Evolutionary conservation across 768 basidiomycete genomes (phyloP), one percentile per base, ranked within the genome.

Genomic region (Termitomyces sp.): DNA sequence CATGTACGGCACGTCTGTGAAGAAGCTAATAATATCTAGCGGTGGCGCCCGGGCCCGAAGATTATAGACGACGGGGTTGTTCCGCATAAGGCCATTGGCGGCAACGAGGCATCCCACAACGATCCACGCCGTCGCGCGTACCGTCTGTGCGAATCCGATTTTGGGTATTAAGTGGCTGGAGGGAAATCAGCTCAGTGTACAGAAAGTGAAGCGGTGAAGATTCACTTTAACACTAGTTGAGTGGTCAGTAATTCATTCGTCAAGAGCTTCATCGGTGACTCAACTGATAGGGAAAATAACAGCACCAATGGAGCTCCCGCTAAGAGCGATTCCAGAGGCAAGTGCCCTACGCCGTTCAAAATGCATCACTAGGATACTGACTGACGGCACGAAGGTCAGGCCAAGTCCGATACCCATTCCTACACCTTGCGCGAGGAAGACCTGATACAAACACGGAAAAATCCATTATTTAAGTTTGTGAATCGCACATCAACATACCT

Each of bases 321-420:
- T 71, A 1, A 74, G 66, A 23, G 72, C 72, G 42, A 83, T 63
- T 9, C 80, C 78, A 62, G 79, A 77, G 6, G 78, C 77, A 4
- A 77, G 59, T 4, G 77, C 65, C 25, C 79, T 69, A 14, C 71
- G 67, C 46, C 65, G 67, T 19, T 65, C 56, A 55, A 82, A 82
- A 65, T 80, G 75, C 40, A 79, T 77, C 11, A 73, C 72, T 17
- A 77, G 54, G 47, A 79, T 69, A 2, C 74, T 73, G 10, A 80
- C 58, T 1, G 75, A 68, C 2, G 79, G 81, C 29, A 74, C 64
- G 57, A 73, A 77, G 23, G 72, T 66, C 38, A 73, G 51, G 1
- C 77, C 77, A 14, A 72, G 63, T 9, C 74, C 75, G n/a, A 80
- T 63, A 12, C 79, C 74, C 41, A 73, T 62, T 3, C 66, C 65